Evolutionary conservation across 2,329 filamentous ascomycete species (phyloP), one percentile per base, ranked within the genome.

Genomic region (Fusarium sp.): DNA sequence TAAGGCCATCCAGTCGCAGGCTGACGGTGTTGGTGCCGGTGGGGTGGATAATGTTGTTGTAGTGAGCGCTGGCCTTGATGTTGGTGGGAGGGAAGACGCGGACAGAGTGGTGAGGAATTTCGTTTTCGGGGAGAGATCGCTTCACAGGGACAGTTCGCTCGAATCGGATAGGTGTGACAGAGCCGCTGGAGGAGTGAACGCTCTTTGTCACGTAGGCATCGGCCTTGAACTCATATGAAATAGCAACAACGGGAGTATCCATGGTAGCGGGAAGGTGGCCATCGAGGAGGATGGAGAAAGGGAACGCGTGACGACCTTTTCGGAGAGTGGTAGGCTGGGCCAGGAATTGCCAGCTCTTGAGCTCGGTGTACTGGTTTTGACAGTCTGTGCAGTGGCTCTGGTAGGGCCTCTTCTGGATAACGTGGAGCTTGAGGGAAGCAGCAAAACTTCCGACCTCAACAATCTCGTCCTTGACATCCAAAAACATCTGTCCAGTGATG

Each of bases 61-160:
- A 91, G 75, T 93, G 90, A 68, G 96, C 92, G 76, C 90, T 91
- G 63, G 94, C 92, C 72, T 93, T 95, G 76, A 99, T 91, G 82
- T 97, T 96, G 73, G 96, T 99, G 0, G 96, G 95, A 50, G 95
- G 96, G 82, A 99, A 99, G 77, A 98, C 92, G 77, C 95, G 93
- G 68, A 97, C 90, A 18, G 93, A 97, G 81, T 95, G 91, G 81
- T 97, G 95, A 66, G 97, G 94, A 56, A 88, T 86, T 51, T 94
- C 92, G 5, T 93, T 89, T 56, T 91, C 82, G 10, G 83, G 86
- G 27, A 98, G 88, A 34, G 94, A 92, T 67, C 95, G 92, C 82
- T 91, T 91, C 73, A 98, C 87, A 59, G 90, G 85, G 46, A 98
- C 84, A 12, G 87, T 87, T 75, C 90, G 89, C 67, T 88, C 87